phyloP scores from a whole-genome alignment of 1,139 yeast genomes.

The Suhomyces panamericanus region DNA sequence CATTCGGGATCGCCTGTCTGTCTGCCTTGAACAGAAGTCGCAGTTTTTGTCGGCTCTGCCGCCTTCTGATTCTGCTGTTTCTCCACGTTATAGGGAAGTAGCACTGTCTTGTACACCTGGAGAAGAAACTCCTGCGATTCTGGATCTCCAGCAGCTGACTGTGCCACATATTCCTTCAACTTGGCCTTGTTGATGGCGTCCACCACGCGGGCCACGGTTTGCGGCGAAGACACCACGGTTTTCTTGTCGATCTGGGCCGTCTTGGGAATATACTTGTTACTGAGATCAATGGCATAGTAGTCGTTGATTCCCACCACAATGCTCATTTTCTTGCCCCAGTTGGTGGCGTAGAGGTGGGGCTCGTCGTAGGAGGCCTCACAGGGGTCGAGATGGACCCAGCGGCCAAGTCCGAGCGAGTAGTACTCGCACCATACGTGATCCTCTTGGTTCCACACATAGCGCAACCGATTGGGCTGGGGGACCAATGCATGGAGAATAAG shows the following conservation, averaged over 20 bases:
- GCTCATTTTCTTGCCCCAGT: constrained; percentile 95
- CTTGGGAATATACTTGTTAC: constrained; percentile 63
- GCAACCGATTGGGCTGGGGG: constrained; percentile 17
- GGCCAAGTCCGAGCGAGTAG: constrained; percentile 54
- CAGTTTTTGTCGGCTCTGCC: constrained; percentile 4
- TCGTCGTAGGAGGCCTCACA: constrained; percentile 87
- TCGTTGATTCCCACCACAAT: constrained; percentile 71
- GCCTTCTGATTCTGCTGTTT: not conserved
- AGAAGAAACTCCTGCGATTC: not conserved
- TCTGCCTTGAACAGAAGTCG: constrained; percentile 43
- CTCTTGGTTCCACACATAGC: constrained; percentile 86
- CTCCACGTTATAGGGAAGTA: constrained; percentile 5
- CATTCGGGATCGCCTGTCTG: constrained; percentile 78
- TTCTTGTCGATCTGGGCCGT: constrained; percentile 43
- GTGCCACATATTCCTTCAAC: not conserved
- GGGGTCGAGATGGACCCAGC: constrained; percentile 90
- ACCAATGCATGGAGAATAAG: constrained; percentile 58
- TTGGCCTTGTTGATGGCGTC: constrained; percentile 6
- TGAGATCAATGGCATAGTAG: constrained; percentile 66
- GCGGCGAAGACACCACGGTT: constrained; percentile 25
- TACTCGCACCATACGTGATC: constrained; percentile 98
- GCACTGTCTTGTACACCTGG: constrained; percentile 11
- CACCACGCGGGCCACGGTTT: constrained; percentile 1
- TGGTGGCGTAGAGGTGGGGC: constrained; percentile 71
- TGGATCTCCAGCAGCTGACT: not conserved